Evolutionary conservation across 2,329 filamentous ascomycete genomes (phyloP).

Genomic region (Alternaria ethzedia): DNA sequence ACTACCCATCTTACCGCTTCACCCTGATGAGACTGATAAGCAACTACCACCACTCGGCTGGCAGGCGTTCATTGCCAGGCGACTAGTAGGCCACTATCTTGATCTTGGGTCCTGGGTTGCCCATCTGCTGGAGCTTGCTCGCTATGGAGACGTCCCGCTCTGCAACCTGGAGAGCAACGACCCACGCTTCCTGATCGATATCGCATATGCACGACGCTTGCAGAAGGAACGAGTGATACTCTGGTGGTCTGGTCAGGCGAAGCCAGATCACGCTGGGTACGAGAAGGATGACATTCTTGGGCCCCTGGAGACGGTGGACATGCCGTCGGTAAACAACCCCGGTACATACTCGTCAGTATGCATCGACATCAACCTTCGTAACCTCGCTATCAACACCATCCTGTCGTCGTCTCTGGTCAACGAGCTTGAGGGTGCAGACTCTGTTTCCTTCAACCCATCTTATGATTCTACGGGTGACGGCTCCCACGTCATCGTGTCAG

Average conservation of each 20-base stretch:
- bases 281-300: slow-evolving; percentile 89
- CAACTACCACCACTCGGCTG: slow-evolving; percentile 90
- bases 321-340: slow-evolving; percentile 92
- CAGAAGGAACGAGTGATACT: slow-evolving; percentile 92
- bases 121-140: slow-evolving; percentile 83
- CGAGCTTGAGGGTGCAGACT: slow-evolving; percentile 89
- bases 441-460: slow-evolving; percentile 79
- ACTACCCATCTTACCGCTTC: slow-evolving; percentile 81
- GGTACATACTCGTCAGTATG: slow-evolving; percentile 96
- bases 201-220: slow-evolving; percentile 88
- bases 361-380: slow-evolving; percentile 91
- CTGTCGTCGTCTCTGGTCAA: slow-evolving; percentile 96
- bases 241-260: slow-evolving; percentile 91
- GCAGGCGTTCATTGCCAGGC: slow-evolving; percentile 86
- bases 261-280: slow-evolving; percentile 93
- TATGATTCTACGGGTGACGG: slow-evolving; percentile 68
- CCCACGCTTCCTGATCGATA: slow-evolving; percentile 91
- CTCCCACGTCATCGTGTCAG: slow-evolving; percentile 75
- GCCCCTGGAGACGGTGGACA: slow-evolving; percentile 82
- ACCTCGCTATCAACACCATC: slow-evolving; percentile 97
- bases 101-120: slow-evolving; percentile 91
- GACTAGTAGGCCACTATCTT: slow-evolving; percentile 87
- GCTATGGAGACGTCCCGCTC: slow-evolving; percentile 91
- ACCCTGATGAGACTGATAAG: slow-evolving; percentile 82
- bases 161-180: slow-evolving; percentile 96